Conservation (phyloP, 2,329 filamentous ascomycete species). For the Juglanconis sp. region DNA sequence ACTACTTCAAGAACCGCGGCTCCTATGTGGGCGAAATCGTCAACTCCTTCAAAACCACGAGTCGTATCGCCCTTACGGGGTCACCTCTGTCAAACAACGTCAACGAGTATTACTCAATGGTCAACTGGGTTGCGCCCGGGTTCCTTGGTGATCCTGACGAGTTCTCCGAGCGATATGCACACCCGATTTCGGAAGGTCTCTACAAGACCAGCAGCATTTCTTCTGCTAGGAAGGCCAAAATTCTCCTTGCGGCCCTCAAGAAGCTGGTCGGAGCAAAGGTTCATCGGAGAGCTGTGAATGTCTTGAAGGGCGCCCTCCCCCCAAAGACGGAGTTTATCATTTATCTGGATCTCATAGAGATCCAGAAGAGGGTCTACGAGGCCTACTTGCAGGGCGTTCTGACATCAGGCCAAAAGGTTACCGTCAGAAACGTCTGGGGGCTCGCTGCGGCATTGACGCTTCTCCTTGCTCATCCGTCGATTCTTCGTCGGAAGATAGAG, state of each 20-base stretch:
- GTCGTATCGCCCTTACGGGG: slow-evolving; percentile 79
- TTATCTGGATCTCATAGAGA: slow-evolving; percentile 62
- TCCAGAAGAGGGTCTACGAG: slow-evolving; percentile 64
- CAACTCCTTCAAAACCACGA: slow-evolving; percentile 60
- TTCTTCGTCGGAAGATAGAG: slow-evolving; percentile 40
- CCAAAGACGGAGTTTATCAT: slow-evolving; percentile 80
- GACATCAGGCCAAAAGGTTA: neutral
- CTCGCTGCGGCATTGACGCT: slow-evolving; percentile 43
- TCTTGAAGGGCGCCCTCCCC: slow-evolving; percentile 64
- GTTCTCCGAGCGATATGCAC: slow-evolving; percentile 68
- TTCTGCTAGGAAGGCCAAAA: slow-evolving; percentile 59
- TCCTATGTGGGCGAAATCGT: slow-evolving; percentile 53
- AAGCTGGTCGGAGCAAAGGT: slow-evolving; percentile 73
- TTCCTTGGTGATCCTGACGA: slow-evolving; percentile 68
- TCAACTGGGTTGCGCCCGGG: slow-evolving; percentile 79
- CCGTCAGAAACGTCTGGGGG: slow-evolving; percentile 25
- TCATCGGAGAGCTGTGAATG: slow-evolving; percentile 65
- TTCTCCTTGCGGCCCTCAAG: slow-evolving; percentile 68
- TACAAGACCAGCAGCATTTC: slow-evolving; percentile 56
- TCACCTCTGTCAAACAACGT: slow-evolving; percentile 84
- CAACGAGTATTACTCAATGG: slow-evolving; percentile 79
- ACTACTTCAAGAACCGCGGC: slow-evolving; percentile 66
- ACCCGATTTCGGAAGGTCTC: slow-evolving; percentile 71
- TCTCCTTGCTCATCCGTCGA: slow-evolving; percentile 51
- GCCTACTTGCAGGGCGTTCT: slow-evolving; percentile 27